These are phyloP conservation scores for Pythium monospermum DNA, from an alignment of 352 stramenopile species.

Conservation along the genomic window DNA sequence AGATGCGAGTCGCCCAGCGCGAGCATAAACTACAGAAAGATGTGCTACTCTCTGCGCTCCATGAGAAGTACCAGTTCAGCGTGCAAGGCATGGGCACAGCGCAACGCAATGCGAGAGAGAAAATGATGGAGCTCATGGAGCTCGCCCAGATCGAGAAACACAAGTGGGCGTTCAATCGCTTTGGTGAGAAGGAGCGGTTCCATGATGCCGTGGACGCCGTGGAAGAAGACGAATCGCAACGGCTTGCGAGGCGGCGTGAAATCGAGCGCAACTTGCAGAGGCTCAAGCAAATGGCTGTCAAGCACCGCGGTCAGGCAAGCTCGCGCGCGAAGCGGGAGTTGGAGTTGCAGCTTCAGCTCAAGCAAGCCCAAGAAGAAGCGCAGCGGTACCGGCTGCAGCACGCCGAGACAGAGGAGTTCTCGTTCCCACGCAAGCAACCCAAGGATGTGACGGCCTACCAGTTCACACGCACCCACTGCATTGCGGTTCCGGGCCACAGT, in stretches of 20 bases:
- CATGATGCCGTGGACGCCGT: slow-evolving; percentile 28
- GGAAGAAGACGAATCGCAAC: slow-evolving; percentile 21
- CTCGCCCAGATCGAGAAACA: slow-evolving; percentile 40
- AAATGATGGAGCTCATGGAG: slow-evolving; percentile 47
- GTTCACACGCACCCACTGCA: slow-evolving; percentile 49
- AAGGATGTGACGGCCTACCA: slow-evolving; percentile 50
- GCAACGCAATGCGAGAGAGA: slow-evolving; percentile 52
- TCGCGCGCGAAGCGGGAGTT: slow-evolving; percentile 30
- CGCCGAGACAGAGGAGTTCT: slow-evolving; percentile 36
- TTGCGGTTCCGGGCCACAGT: slow-evolving; percentile 5
- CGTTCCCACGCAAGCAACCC: slow-evolving; percentile 25
- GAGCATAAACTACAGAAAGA: slow-evolving; percentile 30
- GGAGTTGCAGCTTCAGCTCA: slow-evolving; percentile 25
- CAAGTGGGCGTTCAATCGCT: slow-evolving; percentile 54
- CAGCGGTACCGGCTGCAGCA: slow-evolving; percentile 22
- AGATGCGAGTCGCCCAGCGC: slow-evolving; percentile 24
- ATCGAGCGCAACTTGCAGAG: slow-evolving; percentile 43
- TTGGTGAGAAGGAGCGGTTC: slow-evolving; percentile 26
- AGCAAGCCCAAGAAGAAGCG: slow-evolving; percentile 26
- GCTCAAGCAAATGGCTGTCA: slow-evolving; percentile 30
- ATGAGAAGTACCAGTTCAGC: slow-evolving; percentile 49
- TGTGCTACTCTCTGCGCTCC: slow-evolving; percentile 37
- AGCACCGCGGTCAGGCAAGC: slow-evolving; percentile 42
- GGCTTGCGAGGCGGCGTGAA: slow-evolving; percentile 25
- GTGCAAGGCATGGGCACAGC: slow-evolving; percentile 56